Evolutionary conservation across 1,284 basidiomycete genomes (phyloP).

Genomic region (Kwoniella shivajii): DNA sequence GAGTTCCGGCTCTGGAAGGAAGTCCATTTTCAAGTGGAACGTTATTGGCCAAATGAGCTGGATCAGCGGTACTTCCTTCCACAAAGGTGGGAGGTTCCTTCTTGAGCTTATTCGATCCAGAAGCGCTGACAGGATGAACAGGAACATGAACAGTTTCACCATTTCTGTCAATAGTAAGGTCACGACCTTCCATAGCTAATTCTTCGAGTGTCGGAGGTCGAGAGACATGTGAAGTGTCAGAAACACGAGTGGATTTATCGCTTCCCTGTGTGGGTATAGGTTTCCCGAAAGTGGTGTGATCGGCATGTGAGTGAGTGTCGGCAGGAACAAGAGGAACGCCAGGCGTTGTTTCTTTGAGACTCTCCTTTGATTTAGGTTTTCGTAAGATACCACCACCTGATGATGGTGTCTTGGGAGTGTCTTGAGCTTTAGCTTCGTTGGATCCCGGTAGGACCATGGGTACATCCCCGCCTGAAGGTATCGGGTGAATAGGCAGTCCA

Average conservation of each 20-base stretch:
- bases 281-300: slow-evolving; percentile 16
- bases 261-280: slow-evolving; percentile 10
- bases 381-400: slow-evolving; percentile 24
- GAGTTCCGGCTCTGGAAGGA: neutral
- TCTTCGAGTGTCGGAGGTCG: slow-evolving; percentile 15
- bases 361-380: slow-evolving; percentile 29
- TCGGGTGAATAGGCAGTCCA: neutral
- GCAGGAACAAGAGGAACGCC: slow-evolving; percentile 8
- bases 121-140: slow-evolving; percentile 4
- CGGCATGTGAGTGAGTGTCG: slow-evolving; percentile 5
- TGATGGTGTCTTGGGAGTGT: slow-evolving; percentile 1
- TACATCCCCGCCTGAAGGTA: neutral
- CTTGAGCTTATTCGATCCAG: slow-evolving; percentile 24
- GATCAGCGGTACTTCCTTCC: slow-evolving; percentile 11
- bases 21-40: neutral
- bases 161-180: slow-evolving; percentile 2
- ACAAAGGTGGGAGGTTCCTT: slow-evolving; percentile 15
- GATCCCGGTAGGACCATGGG: neutral
- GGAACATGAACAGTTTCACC: slow-evolving; percentile 14
- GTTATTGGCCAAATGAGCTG: slow-evolving; percentile 4
- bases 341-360: slow-evolving; percentile 13
- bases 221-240: slow-evolving; percentile 27
- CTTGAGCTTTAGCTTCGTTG: neutral
- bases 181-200: slow-evolving; percentile 8
- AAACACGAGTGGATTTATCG: slow-evolving; percentile 33